phyloP scores from a whole-genome alignment of 495 filamentous ascomycete genomes.

The Thozetella sp. region DNA sequence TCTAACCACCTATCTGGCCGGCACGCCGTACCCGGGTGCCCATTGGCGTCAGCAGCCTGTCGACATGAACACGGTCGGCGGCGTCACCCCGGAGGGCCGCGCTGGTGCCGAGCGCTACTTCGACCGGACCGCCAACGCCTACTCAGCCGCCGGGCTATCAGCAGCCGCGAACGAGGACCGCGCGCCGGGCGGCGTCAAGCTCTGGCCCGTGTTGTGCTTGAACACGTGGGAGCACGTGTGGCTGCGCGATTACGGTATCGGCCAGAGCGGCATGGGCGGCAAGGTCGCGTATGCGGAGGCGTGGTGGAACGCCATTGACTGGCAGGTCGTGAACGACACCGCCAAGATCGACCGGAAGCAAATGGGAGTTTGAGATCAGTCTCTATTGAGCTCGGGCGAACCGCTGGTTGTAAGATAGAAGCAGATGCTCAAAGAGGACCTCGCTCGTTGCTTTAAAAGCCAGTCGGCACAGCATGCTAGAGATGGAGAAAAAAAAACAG shows the following conservation, averaged over 20 bases:
- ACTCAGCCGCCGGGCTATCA: conserved; percentile 46
- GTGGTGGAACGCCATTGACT: conserved; percentile 91
- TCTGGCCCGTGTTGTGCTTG: conserved; percentile 80
- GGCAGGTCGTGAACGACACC: conserved; percentile 64
- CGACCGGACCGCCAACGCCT: conserved; percentile 31
- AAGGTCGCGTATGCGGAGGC: conserved; percentile 75
- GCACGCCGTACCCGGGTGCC: conserved; percentile 81
- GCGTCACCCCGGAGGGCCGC: conserved; percentile 29
- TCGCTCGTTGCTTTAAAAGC: conserved; percentile 8
- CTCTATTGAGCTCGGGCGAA: background rate
- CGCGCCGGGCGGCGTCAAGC: conserved; percentile 69
- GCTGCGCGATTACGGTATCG: conserved; percentile 81
- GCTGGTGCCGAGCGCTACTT: conserved; percentile 25
- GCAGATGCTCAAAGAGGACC: background rate
- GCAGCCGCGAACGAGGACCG: conserved; percentile 36
- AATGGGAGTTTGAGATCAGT: conserved; percentile 3
- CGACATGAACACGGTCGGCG: conserved; percentile 74
- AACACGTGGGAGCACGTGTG: conserved; percentile 98
- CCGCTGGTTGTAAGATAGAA: conserved; percentile 22
- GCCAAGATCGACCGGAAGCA: conserved; percentile 16
- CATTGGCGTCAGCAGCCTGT: conserved; percentile 78
- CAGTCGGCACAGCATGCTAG: conserved; percentile 7
- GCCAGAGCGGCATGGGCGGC: conserved; percentile 40
- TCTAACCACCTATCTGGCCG: conserved; percentile 88
- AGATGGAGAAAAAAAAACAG: background rate